phyloP scores from a whole-genome alignment of 2,329 filamentous ascomycete genomes.

The Colletotrichum sp. region DNA sequence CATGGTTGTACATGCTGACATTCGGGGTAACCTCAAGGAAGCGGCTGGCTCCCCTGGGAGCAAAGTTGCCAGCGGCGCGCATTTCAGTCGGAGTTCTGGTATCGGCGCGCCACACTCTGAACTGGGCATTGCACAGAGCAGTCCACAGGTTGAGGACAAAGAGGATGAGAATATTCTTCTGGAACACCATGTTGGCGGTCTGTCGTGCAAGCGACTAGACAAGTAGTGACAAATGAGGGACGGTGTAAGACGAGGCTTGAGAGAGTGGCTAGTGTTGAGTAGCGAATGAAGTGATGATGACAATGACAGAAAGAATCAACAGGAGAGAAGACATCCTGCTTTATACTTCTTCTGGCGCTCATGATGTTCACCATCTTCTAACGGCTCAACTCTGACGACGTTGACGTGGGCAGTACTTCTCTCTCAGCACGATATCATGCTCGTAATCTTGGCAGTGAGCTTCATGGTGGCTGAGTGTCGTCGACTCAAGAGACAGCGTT shows the following conservation, averaged over 20 bases:
- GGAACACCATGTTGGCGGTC: not conserved
- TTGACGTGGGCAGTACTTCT: not conserved
- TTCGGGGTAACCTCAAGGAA: not conserved
- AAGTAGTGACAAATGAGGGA: not conserved
- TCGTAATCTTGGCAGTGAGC: rapidly evolving
- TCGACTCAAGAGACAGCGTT: not conserved
- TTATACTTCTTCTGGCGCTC: not conserved
- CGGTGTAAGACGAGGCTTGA: not conserved
- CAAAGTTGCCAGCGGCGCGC: not conserved
- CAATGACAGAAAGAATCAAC: rapidly evolving
- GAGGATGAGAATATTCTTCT: not conserved
- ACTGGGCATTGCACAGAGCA: not conserved
- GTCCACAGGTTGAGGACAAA: not conserved
- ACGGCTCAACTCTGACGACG: rapidly evolving
- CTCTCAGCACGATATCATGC: not conserved
- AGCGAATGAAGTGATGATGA: not conserved
- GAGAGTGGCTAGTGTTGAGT: not conserved
- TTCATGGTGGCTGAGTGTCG: not conserved
- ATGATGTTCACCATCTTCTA: not conserved
- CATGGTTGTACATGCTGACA: not conserved
- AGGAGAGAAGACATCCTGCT: not conserved
- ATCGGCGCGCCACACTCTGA: not conserved
- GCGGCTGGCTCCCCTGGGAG: rapidly evolving
- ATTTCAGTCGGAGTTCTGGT: not conserved
- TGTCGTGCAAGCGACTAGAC: not conserved